Evolutionary conservation across 2,329 filamentous ascomycete species (phyloP).

Genomic region (Xylaria sp.): DNA sequence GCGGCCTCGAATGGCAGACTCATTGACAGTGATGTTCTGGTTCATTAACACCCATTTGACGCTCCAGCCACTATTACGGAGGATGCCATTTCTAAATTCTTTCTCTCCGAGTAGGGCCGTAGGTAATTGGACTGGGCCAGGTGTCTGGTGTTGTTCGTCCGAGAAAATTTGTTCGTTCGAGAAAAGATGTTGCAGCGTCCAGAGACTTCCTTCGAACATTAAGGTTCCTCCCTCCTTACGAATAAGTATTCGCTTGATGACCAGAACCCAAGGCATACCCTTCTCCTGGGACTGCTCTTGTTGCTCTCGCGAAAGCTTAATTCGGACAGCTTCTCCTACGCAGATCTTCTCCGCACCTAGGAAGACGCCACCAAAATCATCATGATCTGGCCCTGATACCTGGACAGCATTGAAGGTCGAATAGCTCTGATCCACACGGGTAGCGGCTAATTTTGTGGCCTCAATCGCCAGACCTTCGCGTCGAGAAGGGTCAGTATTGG

Average conservation of each 20-base stretch:
- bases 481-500: constrained; percentile 52
- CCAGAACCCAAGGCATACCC: constrained; percentile 37
- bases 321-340: constrained; percentile 60
- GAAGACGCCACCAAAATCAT: constrained; percentile 60
- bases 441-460: constrained; percentile 63
- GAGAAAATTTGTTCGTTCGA: constrained; percentile 25
- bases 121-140: constrained; percentile 38
- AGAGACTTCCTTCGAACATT: constrained; percentile 47
- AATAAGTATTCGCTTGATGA: constrained; percentile 25
- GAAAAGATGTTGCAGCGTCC: constrained; percentile 42
- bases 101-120: constrained; percentile 46
- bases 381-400: constrained; percentile 47
- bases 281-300: constrained; percentile 27
- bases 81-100: constrained; percentile 47
- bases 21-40: constrained; percentile 48
- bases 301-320: constrained; percentile 43
- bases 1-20: constrained; percentile 62
- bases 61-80: constrained; percentile 38
- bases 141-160: constrained; percentile 25
- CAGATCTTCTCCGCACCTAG: constrained; percentile 63
- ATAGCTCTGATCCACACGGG: constrained; percentile 61
- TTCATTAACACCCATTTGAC: constrained; percentile 51
- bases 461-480: constrained; percentile 59
- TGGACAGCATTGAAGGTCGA: constrained; percentile 59
- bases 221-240: constrained; percentile 34